Percentiles rank a stretch among this genome's conserved stretches.
Evolutionary conservation across 2,329 filamentous ascomycete genomes (phyloP).

Genomic region (Calonectria hawksworthii): DNA sequence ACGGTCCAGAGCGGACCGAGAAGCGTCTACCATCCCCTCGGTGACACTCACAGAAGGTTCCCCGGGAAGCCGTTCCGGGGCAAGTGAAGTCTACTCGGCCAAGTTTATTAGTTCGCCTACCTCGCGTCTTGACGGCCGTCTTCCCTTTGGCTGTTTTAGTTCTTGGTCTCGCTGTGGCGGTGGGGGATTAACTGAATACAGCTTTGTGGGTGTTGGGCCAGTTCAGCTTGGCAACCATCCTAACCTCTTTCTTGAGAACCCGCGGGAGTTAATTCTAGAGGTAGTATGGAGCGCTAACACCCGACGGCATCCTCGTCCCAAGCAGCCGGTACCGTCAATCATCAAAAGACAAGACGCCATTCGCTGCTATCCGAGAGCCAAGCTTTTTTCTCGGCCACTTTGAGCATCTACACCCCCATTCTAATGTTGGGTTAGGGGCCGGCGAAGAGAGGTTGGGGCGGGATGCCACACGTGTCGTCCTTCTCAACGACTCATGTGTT

Average conservation of each 20-base stretch:
- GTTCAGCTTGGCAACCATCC: background rate
- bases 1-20: slow-evolving; percentile 27
- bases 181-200: background rate
- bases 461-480: background rate
- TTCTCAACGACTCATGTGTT: background rate
- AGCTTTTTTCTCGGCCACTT: background rate
- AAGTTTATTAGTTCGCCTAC: background rate
- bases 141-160: background rate
- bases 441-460: background rate
- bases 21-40: slow-evolving; percentile 28
- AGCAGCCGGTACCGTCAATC: background rate
- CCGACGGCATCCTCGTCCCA: background rate
- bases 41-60: slow-evolving; percentile 15
- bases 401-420: background rate
- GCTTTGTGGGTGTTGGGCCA: background rate
- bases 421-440: background rate
- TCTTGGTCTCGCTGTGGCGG: background rate
- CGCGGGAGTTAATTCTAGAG: background rate
- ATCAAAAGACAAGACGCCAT: background rate
- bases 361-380: background rate
- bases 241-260: background rate
- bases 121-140: background rate
- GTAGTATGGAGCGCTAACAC: too few relatives aligned
- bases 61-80: background rate
- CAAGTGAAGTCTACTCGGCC: background rate